A percentile compares a stretch with the other conserved stretches of the same genome.
Conservation (phyloP, 768 basidiomycete species). For the Boletus fagicola region DNA sequence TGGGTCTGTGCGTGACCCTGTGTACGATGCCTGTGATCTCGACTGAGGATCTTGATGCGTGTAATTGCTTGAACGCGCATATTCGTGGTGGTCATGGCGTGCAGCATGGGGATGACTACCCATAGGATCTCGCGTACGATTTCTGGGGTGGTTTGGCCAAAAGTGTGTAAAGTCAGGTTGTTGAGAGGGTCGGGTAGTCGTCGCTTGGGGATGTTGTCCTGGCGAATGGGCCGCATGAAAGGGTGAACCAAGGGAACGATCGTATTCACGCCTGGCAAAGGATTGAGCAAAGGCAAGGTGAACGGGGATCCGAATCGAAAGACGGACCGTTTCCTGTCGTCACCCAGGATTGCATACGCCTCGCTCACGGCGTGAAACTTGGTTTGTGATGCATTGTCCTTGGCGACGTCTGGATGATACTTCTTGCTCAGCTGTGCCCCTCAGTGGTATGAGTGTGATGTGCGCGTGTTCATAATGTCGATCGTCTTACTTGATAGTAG, state of each 20-base stretch:
- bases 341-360: slow-evolving; percentile 44
- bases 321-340: slow-evolving; percentile 44
- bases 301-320: background rate
- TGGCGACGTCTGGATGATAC: slow-evolving; percentile 45
- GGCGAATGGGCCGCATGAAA: slow-evolving; percentile 2
- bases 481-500: slow-evolving; percentile 29
- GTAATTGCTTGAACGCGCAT: background rate
- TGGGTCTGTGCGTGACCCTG: slow-evolving; percentile 17
- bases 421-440: slow-evolving; percentile 43
- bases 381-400: slow-evolving; percentile 37
- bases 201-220: slow-evolving; percentile 32
- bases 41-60: slow-evolving; percentile 3
- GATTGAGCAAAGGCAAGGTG: background rate
- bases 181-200: slow-evolving; percentile 26
- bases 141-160: slow-evolving; percentile 28
- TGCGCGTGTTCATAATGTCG: background rate
- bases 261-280: slow-evolving; percentile 32
- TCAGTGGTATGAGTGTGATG: background rate
- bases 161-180: slow-evolving; percentile 26
- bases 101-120: slow-evolving; percentile 8
- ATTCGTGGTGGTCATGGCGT: slow-evolving; percentile 13
- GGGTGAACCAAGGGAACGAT: slow-evolving; percentile 21
- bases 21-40: slow-evolving; percentile 1
- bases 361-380: slow-evolving; percentile 48
- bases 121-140: slow-evolving; percentile 17